phyloP scores from a whole-genome alignment of 306 rosid genomes.

The Vachellia collinsii region DNA sequence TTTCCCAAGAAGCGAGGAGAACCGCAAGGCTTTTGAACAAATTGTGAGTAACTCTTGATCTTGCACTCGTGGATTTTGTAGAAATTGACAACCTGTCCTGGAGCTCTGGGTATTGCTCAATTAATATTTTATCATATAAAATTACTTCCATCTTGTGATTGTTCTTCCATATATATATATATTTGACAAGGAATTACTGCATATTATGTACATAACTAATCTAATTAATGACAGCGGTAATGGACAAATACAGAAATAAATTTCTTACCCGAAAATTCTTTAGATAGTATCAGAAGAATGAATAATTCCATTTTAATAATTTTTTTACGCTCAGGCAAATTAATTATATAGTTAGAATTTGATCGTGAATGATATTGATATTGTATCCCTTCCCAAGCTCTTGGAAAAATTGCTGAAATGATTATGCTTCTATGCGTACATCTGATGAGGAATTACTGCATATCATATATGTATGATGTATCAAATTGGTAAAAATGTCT shows the following conservation, averaged over 20 bases:
- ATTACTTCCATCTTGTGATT: slow-evolving; percentile 25
- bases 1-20: slow-evolving; percentile 91
- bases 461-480: too few species aligned
- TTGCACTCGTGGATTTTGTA: slow-evolving; percentile 11
- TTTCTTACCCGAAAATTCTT: slow-evolving; percentile 1
- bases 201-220: slow-evolving; percentile 4
- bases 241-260: not conserved
- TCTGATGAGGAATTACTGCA: slow-evolving; percentile 13
- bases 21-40: slow-evolving; percentile 77
- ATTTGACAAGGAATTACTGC: slow-evolving; percentile 4
- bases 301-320: slow-evolving; percentile 22
- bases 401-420: not conserved
- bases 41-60: slow-evolving; percentile 64
- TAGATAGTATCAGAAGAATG: not conserved
- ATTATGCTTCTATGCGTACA: not conserved
- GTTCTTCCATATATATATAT: not conserved
- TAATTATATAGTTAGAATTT: slow-evolving; percentile 12
- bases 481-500: too few species aligned
- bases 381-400: not conserved
- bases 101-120: not conserved
- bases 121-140: slow-evolving; percentile 22
- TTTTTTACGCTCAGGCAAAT: slow-evolving; percentile 14
- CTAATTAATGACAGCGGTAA: slow-evolving; percentile 18
- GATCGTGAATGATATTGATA: not conserved
- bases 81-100: slow-evolving; percentile 8